Base-by-base conservation (phyloP, 2,329 filamentous ascomycete species). In the Fusarium irregulare region DNA sequence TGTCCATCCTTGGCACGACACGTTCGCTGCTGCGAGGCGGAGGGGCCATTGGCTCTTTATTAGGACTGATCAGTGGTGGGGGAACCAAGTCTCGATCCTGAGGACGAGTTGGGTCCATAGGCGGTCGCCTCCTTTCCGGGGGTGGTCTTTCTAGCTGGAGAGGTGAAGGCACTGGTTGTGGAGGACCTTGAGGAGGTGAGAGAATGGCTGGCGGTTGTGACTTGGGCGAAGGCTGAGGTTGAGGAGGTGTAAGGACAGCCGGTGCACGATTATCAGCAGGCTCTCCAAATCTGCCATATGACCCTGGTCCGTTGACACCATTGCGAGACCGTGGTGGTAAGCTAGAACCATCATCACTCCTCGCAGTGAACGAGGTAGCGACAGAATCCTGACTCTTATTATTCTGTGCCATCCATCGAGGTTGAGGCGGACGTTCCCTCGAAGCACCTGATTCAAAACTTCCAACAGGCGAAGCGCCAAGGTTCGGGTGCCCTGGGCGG, bases 71-170 rank as follows among this genome's bases (percentile, higher is more conserved):
- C 44, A 89, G 74, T 7, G 87, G 87, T 6, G 86, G 87, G 9
- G 87, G 87, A 4, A 89, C 86, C 37, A 89, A 78, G 55, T 87
- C 85, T 49, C 83, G 83, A 68, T 89, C 84, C 51, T 84, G 81
- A 10, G 86, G 86, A 32, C 87, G 82, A 9, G 85, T 78, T 10
- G 86, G 85, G 63, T 90, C 87, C 88, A 92, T 91, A 1, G 89
- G 88, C 3, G 90, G 90, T 50, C 90, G 82, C 76, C 86, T 89
- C 66, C 90, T 83, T 71, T 91, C 89, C 1, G 90, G 90, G 2
- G 87, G 84, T 34, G 82, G 83, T 23, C 85, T 80, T 37, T 84
- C 84, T 10, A 66, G 53, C 42, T 75, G 76, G 66, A 71, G 68
- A 28, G 68, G 68, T 37, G 68, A 66, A 23, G 68, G 68, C 8